phyloP scores from a whole-genome alignment of 768 basidiomycete genomes.

The Albatrellus ellisii region DNA sequence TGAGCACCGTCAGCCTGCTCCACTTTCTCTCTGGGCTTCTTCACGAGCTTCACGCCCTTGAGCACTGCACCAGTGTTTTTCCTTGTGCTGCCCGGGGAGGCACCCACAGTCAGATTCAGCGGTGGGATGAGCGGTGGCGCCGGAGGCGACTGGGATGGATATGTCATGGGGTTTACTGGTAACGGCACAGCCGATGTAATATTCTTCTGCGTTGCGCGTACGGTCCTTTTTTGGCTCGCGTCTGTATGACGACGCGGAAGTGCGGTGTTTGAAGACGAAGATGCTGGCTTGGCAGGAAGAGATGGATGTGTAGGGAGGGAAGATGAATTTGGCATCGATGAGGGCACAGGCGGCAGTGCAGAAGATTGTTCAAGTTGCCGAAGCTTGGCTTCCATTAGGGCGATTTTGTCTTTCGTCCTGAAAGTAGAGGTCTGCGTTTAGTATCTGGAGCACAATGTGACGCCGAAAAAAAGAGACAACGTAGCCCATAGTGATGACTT shows the following conservation, averaged over 20 bases:
- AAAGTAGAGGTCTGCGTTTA: too few species aligned
- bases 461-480: too few species aligned
- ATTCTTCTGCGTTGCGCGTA: neutral
- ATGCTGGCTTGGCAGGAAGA: constrained; percentile 5
- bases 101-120: constrained; percentile 2
- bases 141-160: neutral
- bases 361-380: constrained; percentile 49
- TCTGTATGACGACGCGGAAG: constrained; percentile 1
- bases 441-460: too few species aligned
- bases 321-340: constrained; percentile 9
- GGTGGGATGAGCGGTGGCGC: neutral
- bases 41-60: constrained; percentile 18
- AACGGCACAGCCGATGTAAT: neutral
- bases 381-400: constrained; percentile 92
- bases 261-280: neutral
- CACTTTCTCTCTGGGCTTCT: constrained; percentile 7
- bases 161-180: neutral
- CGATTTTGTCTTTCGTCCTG: constrained; percentile 84
- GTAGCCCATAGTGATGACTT: too few species aligned
- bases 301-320: constrained; percentile 22
- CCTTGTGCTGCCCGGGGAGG: constrained; percentile 1
- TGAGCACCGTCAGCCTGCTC: too few species aligned
- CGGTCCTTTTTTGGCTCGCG: neutral
- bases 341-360: neutral
- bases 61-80: constrained; percentile 7